phyloP scores from a whole-genome alignment of 768 basidiomycete genomes.

The Calocera viscosa region DNA sequence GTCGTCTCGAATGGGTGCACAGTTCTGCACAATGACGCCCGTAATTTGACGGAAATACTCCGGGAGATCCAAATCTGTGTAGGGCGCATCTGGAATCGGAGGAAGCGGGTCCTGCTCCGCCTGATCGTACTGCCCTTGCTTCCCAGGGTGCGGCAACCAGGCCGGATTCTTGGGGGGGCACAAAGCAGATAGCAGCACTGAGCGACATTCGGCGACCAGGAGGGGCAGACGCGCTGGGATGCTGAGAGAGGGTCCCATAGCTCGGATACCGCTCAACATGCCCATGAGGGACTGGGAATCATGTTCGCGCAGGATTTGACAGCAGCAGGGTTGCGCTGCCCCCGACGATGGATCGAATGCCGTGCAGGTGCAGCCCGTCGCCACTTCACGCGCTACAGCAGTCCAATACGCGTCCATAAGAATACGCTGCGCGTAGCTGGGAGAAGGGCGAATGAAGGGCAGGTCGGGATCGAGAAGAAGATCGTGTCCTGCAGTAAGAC shows the following conservation, averaged over 20 bases:
- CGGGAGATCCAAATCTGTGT: neutral
- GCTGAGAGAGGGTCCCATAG: neutral
- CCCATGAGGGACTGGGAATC: neutral
- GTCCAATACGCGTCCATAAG: constrained; percentile 75
- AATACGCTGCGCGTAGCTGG: constrained; percentile 58
- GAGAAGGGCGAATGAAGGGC: constrained; percentile 59
- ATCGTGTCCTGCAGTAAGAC: constrained; percentile 53
- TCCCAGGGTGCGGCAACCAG: constrained; percentile 5
- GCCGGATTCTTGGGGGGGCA: constrained; percentile 7
- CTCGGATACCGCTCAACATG: neutral
- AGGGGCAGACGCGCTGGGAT: neutral
- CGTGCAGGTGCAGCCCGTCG: constrained; percentile 71
- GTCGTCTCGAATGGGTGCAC: neutral
- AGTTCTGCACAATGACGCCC: neutral
- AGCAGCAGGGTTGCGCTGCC: neutral
- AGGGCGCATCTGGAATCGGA: neutral
- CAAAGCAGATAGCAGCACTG: neutral
- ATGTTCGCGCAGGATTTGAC: neutral
- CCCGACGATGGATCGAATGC: constrained; percentile 40
- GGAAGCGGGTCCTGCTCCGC: neutral
- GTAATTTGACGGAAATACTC: constrained; percentile 2
- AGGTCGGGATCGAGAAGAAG: constrained; percentile 76
- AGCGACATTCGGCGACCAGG: neutral
- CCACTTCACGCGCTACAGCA: constrained; percentile 64
- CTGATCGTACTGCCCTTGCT: neutral